Conservation (phyloP, 2,329 filamentous ascomycete genomes). For the Septoria petroselini region DNA sequence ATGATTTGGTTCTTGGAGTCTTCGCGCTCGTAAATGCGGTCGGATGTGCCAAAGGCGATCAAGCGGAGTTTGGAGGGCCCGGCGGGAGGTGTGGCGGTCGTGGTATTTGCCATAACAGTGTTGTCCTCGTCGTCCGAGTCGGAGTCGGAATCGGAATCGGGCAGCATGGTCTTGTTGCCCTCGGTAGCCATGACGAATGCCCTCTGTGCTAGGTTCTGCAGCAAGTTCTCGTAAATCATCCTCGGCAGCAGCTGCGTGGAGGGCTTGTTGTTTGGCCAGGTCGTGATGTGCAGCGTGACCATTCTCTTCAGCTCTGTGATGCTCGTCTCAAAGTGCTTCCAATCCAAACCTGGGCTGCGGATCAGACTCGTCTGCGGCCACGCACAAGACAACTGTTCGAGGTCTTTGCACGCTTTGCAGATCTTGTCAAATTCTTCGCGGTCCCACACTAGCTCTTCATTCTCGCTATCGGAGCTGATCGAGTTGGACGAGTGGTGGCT, state of each 20-base stretch:
- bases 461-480: constrained; percentile 29
- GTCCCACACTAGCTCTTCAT: constrained; percentile 47
- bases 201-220: constrained; percentile 35
- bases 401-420: constrained; percentile 43
- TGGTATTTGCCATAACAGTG: not conserved
- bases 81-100: not conserved
- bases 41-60: constrained; percentile 47
- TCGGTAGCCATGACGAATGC: constrained; percentile 30
- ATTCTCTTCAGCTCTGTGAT: constrained; percentile 38
- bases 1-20: constrained; percentile 48
- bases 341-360: constrained; percentile 43
- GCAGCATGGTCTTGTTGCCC: constrained; percentile 3
- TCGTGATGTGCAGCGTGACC: constrained; percentile 49
- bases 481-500: constrained; percentile 2
- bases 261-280: constrained; percentile 48
- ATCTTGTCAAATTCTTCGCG: constrained; percentile 46
- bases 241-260: constrained; percentile 42
- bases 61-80: constrained; percentile 40
- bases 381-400: constrained; percentile 49
- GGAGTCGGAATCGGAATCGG: constrained; percentile 5
- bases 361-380: constrained; percentile 48
- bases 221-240: constrained; percentile 46
- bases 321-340: constrained; percentile 42
- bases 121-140: constrained; percentile 12
- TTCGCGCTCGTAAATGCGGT: constrained; percentile 49